Evolutionary conservation across 148 eudicot species (phyloP).

Genomic region (Diospyros kaki): DNA sequence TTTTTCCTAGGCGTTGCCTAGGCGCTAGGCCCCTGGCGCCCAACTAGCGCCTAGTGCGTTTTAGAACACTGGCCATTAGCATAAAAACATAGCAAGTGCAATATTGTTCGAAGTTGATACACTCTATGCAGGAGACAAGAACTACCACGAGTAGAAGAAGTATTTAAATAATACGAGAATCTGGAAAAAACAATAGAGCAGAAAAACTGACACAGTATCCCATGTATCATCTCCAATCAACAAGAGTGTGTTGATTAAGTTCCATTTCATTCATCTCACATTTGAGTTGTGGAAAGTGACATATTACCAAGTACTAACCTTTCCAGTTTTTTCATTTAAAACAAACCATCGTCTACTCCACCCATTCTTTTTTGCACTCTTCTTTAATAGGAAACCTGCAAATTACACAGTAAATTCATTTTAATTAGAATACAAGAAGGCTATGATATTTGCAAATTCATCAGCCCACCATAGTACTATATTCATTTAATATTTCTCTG

Average conservation of each 20-base stretch:
- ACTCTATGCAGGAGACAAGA: too few species aligned
- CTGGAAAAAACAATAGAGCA: too few species aligned
- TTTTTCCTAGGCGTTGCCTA: too few species aligned
- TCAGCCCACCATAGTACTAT: background rate
- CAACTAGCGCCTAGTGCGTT: too few species aligned
- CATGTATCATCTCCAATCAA: too few species aligned
- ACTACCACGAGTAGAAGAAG: too few species aligned
- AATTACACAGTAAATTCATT: background rate
- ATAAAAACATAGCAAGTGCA: too few species aligned
- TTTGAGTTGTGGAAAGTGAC: background rate
- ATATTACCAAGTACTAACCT: slow-evolving; percentile 46
- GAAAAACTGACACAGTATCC: too few species aligned
- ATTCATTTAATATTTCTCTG: background rate
- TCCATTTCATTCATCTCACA: background rate
- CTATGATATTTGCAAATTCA: background rate
- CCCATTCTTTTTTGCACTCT: slow-evolving; percentile 84
- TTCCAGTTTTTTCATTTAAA: slow-evolving; percentile 87
- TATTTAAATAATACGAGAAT: too few species aligned
- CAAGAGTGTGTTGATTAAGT: background rate
- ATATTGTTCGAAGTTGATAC: too few species aligned
- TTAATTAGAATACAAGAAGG: slow-evolving; percentile 1
- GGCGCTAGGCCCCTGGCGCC: too few species aligned
- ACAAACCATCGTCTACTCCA: slow-evolving; percentile 99
- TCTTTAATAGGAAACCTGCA: slow-evolving; percentile 85
- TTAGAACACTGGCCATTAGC: too few species aligned